Percentiles rank a stretch among this genome's conserved stretches.
These are phyloP conservation scores for Boletellus ananas DNA, from an alignment of 768 basidiomycete genomes.

Conservation along the genomic window DNA sequence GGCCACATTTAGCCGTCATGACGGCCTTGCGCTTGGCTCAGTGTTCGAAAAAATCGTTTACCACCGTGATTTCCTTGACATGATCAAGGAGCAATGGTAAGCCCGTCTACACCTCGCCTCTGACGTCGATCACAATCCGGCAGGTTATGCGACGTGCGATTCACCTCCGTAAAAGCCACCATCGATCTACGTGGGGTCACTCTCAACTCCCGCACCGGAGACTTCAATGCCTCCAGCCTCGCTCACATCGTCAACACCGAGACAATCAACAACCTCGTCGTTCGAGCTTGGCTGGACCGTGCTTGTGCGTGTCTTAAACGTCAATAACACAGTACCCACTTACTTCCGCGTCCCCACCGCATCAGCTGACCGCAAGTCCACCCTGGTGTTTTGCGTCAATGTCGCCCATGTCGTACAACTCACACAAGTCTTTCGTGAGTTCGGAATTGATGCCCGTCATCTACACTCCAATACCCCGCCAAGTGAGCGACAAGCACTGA, in stretches of 20 bases:
- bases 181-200: constrained; percentile 67
- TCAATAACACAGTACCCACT: constrained; percentile 1
- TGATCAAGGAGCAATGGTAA: constrained; percentile 91
- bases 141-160: constrained; percentile 83
- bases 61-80: constrained; percentile 84
- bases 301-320: constrained; percentile 51
- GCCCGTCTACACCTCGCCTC: not conserved
- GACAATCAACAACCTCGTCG: constrained; percentile 71
- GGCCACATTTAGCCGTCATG: constrained; percentile 91
- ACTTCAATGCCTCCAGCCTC: constrained; percentile 77
- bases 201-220: constrained; percentile 65
- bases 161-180: constrained; percentile 76
- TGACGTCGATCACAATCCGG: not conserved
- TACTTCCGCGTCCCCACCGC: not conserved
- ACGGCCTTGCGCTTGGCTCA: constrained; percentile 82
- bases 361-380: constrained; percentile 69
- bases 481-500: constrained; percentile 56
- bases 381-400: constrained; percentile 89
- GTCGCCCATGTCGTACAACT: constrained; percentile 74
- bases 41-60: constrained; percentile 92
- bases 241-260: constrained; percentile 80
- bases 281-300: constrained; percentile 82
- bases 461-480: constrained; percentile 67
- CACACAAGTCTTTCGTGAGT: constrained; percentile 65
- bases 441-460: constrained; percentile 83